Base-by-base conservation (phyloP, 169 alveolate genomes). In the Miamiensis avidus region DNA sequence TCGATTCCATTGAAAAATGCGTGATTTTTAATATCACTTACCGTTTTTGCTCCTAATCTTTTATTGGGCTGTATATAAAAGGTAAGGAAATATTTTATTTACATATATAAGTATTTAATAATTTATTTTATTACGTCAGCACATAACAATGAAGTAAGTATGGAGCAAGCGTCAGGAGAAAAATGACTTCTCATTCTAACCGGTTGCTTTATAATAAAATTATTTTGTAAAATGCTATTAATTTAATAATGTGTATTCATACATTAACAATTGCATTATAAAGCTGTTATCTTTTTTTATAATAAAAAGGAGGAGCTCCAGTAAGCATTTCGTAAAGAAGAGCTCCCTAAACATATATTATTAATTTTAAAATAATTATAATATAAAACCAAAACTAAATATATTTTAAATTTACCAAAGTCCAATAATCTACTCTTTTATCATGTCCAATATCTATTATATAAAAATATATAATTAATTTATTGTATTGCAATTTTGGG, bases 401-500 rank as follows among this genome's bases (percentile, higher is more conserved):
- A 49, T 49, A 11, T 49, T 11, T 11, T 11, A 11, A 11, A 49
- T 49, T 11, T 49, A 49, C 69, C 32, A 89, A 88, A 81, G 88
- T 86, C 96, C 96, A 93, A 83, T 88, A 91, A 88, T 93, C 96
- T 29, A 88, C 92, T 75, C 84, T 89, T 79, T 89, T 84, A 34
- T 79, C 74, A 77, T 87, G 85, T 31, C 91, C 91, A 65, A 78
- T 75, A n/a, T 90, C 89, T 78, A 31, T 30, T 33, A 25, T 33
- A 26, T 1, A 20, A 27, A 77, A 27, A 20, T 16, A n/a, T 25
- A 75, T 29, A 75, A 29, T 29, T 20, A n/a, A 0, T 4, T 16
- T 32, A 78, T 31, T 33, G 29, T 28, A 77, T 34, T 33, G 20
- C 72, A 77, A 1, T 32, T 31, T 33, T 77, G 33, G 28, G 65